Base-by-base conservation (phyloP, 1,284 basidiomycete species). In the Puccinia polysora region DNA sequence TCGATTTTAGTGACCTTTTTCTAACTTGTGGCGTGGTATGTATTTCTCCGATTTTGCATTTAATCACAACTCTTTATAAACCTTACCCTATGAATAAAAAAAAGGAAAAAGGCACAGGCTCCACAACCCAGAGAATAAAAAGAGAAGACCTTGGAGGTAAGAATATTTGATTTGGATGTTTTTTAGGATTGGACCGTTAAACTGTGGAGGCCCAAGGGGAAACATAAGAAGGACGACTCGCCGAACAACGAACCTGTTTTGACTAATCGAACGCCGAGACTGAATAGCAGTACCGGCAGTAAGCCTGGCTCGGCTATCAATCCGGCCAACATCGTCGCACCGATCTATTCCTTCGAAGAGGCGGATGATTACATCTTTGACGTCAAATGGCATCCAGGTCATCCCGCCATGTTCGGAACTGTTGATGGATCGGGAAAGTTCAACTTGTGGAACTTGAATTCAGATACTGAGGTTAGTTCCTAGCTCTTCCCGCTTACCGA, bases 311-410 rank as follows among this genome's bases (percentile, higher is more conserved):
- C 70, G n/a, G 50, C 65, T 25, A 62, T 50, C 0, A 74, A 73
- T 36, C 52, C 71, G 3, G 73, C 56, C 84, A 87, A 73, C 80
- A 81, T 6, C 14, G 83, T 92, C 25, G 67, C 85, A 0, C 90
- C 94, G 0, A 76, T 96, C 20, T 89, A 93, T 79, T 91, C 89
- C 52, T 96, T 97, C 77, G 94, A 98, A 76, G 94, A 97, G 80
- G 88, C 91, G 12, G 91, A 92, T 79, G 95, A 98, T 80, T 97
- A 97, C 79, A 91, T 98, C n/a, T 97, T 96, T 81, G 95, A 97
- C 81, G 93, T 93, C 60, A 89, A 88, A 78, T 99, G 96, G 96
- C 94, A 97, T 80, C 92, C 94, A 1, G 83, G 86, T 30, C 94
- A 98, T 80, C 96, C 96, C 3, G 91, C 93, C 0, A 74, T 96